Evolutionary conservation across 306 rosid genomes (phyloP).

Genomic region (Quercus suber): DNA sequence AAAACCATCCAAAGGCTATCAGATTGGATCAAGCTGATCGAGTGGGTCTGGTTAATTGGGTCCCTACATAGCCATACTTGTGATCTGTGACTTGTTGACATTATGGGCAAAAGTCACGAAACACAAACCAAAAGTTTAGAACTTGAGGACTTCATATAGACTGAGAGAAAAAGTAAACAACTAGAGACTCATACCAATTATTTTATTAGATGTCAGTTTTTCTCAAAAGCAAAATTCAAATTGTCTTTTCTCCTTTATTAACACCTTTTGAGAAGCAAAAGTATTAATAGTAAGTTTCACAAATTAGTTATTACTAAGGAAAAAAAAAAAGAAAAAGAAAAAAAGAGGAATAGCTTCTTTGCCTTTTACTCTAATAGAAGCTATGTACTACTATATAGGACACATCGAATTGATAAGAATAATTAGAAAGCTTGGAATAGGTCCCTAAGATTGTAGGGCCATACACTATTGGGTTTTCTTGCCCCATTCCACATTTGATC

Average conservation of each 20-base stretch:
- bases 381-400: background rate
- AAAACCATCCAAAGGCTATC: no score
- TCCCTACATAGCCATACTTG: no score
- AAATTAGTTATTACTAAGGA: background rate
- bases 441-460: slow-evolving; percentile 40
- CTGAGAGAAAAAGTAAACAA: no score
- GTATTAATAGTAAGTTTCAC: background rate
- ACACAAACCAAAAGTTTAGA: no score
- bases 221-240: background rate
- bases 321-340: no score
- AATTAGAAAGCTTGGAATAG: slow-evolving; percentile 45
- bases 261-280: background rate
- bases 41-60: no score
- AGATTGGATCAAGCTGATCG: no score
- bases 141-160: no score
- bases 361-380: background rate
- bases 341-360: background rate
- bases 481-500: slow-evolving; percentile 50
- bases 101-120: no score
- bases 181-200: background rate
- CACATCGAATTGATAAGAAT: background rate
- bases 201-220: background rate
- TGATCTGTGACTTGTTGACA: no score
- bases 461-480: slow-evolving; percentile 12
- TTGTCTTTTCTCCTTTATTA: background rate